Evolutionary conservation across 192 early-diverging fungal species (phyloP).

Genomic region (Helicostylum pulchrum): DNA sequence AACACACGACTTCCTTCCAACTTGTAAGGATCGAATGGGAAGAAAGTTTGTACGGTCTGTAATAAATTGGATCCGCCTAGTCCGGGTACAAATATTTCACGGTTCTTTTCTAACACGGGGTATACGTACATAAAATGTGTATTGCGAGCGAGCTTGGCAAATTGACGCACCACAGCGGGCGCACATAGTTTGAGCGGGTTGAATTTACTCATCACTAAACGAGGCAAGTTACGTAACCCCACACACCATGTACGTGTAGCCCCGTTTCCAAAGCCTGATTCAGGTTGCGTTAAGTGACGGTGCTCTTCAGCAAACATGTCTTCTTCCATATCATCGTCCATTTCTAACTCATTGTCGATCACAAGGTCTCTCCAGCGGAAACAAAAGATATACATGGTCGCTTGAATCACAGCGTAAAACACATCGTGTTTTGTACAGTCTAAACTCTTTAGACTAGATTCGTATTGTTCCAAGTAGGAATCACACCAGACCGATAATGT

Average conservation of each 20-base stretch:
- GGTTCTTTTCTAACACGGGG: slow-evolving; percentile 68
- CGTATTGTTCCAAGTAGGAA: slow-evolving; percentile 65
- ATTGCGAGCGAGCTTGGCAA: slow-evolving; percentile 74
- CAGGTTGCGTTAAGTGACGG: slow-evolving; percentile 6
- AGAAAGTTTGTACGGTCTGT: slow-evolving; percentile 63
- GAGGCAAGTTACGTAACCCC: slow-evolving; percentile 66
- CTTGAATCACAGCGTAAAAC: slow-evolving; percentile 87
- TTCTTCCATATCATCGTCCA: slow-evolving; percentile 20
- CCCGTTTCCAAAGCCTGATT: slow-evolving; percentile 1
- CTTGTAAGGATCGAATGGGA: slow-evolving; percentile 91
- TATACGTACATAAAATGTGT: slow-evolving; percentile 87
- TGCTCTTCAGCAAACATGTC: background rate
- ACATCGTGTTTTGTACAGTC: slow-evolving; percentile 69
- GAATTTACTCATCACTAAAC: slow-evolving; percentile 72
- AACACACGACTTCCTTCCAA: slow-evolving; percentile 67
- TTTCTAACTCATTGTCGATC: slow-evolving; percentile 30
- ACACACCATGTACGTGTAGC: slow-evolving; percentile 51
- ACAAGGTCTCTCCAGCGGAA: slow-evolving; percentile 89
- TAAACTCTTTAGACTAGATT: slow-evolving; percentile 37
- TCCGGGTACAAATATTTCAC: slow-evolving; percentile 37
- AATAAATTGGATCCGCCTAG: slow-evolving; percentile 19
- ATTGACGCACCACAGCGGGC: slow-evolving; percentile 76
- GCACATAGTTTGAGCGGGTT: slow-evolving; percentile 82
- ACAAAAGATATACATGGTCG: slow-evolving; percentile 91
- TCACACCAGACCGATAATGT: slow-evolving; percentile 67